Evolutionary conservation across 1,284 basidiomycete species (phyloP).

Genomic region (Wallemia hederae): DNA sequence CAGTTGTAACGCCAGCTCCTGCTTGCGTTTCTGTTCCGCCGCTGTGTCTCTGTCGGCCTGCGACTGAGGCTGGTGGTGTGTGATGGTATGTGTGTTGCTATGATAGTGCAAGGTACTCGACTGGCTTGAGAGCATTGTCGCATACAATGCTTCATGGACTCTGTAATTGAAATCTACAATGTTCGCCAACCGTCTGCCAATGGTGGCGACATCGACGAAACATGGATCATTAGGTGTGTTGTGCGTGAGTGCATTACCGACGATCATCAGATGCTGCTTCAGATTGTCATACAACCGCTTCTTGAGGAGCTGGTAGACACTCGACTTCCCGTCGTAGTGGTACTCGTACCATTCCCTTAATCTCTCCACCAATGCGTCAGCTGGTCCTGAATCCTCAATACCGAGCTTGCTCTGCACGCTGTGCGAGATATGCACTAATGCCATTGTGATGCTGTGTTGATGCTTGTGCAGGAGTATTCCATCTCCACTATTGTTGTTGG

Average conservation of each 20-base stretch:
- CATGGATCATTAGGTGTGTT: not conserved
- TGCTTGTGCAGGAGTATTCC: no score
- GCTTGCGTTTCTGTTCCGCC: no score
- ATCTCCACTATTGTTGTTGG: no score
- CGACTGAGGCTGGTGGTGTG: not conserved
- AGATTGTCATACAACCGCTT: not conserved
- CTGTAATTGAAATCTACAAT: not conserved
- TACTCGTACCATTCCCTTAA: not conserved
- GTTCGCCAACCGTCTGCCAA: not conserved
- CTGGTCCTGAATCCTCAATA: not conserved
- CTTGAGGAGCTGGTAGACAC: not conserved
- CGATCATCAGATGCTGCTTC: not conserved
- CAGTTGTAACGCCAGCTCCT: no score
- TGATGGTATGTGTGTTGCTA: not conserved
- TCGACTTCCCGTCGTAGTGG: not conserved
- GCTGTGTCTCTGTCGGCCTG: not conserved
- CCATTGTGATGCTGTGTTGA: not conserved
- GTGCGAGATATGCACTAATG: not conserved
- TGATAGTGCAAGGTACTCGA: not conserved
- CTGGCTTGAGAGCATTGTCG: not conserved
- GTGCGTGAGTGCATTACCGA: no score
- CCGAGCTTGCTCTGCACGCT: not conserved
- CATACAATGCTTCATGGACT: not conserved
- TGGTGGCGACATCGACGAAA: not conserved
- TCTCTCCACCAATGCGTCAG: not conserved